phyloP scores from a whole-genome alignment of 495 filamentous ascomycete species.

The Hypoxylon trugodes region DNA sequence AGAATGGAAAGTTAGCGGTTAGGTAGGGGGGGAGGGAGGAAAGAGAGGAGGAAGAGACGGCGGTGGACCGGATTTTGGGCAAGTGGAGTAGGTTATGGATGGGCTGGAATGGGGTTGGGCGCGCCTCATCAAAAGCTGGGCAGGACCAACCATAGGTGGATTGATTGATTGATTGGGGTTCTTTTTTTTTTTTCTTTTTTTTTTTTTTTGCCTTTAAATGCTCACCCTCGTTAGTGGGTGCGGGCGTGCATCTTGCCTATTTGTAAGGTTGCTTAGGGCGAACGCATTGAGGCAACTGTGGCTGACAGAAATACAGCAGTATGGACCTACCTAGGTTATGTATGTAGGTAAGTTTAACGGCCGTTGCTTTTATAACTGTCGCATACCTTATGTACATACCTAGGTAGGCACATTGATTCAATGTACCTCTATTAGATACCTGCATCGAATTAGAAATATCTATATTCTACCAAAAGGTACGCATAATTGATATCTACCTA shows the following conservation, averaged over 20 bases:
- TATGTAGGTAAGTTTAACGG: no score
- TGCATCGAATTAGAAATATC: no score
- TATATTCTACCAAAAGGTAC: no score
- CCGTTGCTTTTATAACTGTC: no score
- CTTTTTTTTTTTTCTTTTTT: neutral
- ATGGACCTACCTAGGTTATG: no score
- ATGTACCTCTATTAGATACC: no score
- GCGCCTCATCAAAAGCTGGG: constrained; percentile 40
- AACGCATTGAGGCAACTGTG: constrained; percentile 23
- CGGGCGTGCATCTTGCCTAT: constrained; percentile 3
- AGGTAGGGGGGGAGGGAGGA: constrained; percentile 16
- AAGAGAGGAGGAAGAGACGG: constrained; percentile 28
- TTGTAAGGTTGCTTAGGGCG: neutral
- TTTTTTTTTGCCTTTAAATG: constrained; percentile 11
- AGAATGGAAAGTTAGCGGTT: constrained; percentile 30
- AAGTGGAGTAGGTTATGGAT: constrained; percentile 20
- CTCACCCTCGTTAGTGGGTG: no score
- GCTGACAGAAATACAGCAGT: no score
- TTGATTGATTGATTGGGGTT: constrained; percentile 18
- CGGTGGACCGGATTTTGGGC: constrained; percentile 31
- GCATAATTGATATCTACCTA: no score
- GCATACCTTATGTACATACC: no score
- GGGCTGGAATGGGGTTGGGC: constrained; percentile 41
- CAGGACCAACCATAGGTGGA: constrained; percentile 16
- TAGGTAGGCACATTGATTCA: no score